A percentile compares a stretch with the other conserved stretches of the same genome.
These are phyloP conservation scores for Amanita rimosa DNA, from an alignment of 768 basidiomycete species.

Conservation along the genomic window DNA sequence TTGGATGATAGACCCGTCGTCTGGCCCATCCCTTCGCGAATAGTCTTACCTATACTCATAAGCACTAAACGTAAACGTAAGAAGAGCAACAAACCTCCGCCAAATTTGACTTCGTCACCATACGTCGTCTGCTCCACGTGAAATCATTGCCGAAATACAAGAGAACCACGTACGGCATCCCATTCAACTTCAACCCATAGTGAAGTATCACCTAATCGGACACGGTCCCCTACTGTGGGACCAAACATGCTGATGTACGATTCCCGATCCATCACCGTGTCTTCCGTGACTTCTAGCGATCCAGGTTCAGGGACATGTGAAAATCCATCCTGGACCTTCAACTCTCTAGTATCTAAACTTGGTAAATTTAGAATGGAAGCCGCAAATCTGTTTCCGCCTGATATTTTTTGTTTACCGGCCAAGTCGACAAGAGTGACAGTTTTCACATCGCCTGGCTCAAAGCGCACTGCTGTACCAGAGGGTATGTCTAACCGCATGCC, in stretches of 20 bases:
- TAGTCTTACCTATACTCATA: constrained; percentile 59
- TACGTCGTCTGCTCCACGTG: constrained; percentile 62
- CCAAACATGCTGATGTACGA: constrained; percentile 92
- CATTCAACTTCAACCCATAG: constrained; percentile 91
- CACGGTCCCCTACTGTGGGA: constrained; percentile 83
- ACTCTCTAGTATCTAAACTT: constrained; percentile 35
- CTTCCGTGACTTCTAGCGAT: constrained; percentile 34
- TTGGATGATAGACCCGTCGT: constrained; percentile 56
- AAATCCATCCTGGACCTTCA: constrained; percentile 52
- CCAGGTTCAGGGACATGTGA: constrained; percentile 58
- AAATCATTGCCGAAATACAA: background rate
- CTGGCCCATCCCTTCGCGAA: constrained; percentile 97
- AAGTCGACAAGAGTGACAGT: constrained; percentile 76
- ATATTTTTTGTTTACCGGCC: constrained; percentile 56
- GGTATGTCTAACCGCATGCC: constrained; percentile 87
- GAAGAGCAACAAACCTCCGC: constrained; percentile 51
- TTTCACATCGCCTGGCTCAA: constrained; percentile 88
- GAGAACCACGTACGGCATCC: constrained; percentile 46
- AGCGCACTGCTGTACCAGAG: constrained; percentile 91
- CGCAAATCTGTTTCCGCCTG: constrained; percentile 74
- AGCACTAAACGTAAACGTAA: background rate
- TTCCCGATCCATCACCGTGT: constrained; percentile 52
- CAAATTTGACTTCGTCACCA: constrained; percentile 97
- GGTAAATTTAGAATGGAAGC: constrained; percentile 37
- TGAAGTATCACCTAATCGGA: constrained; percentile 80